These are phyloP conservation scores for Citrus medica DNA, from an alignment of 345 rosid genomes.

Conservation along the genomic window DNA sequence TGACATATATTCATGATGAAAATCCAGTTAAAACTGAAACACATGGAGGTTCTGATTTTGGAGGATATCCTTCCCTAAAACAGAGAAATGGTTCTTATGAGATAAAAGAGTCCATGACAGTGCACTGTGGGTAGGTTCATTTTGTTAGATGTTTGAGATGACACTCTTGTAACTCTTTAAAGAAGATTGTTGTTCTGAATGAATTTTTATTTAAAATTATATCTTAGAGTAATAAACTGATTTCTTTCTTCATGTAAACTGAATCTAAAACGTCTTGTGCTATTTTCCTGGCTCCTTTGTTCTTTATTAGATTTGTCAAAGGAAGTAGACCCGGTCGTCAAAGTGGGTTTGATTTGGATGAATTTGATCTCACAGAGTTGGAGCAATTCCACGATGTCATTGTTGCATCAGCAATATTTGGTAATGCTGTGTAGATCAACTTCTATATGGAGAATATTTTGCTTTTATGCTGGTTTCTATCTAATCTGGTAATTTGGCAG, in stretches of 20 bases:
- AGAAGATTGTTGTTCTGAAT: neutral
- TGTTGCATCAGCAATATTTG: slow-evolving; percentile 91
- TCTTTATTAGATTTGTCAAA: slow-evolving; percentile 54
- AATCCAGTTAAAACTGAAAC: slow-evolving; percentile 52
- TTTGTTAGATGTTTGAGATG: neutral
- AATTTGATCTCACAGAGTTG: slow-evolving; percentile 59
- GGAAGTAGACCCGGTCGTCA: slow-evolving; percentile 64
- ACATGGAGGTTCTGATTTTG: slow-evolving; percentile 80
- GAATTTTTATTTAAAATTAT: neutral
- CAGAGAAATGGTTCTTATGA: slow-evolving; percentile 66
- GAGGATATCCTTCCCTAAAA: slow-evolving; percentile 80
- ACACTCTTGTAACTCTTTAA: neutral
- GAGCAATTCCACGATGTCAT: slow-evolving; percentile 62
- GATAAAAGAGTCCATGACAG: slow-evolving; percentile 68
- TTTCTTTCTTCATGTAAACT: slow-evolving; percentile 9
- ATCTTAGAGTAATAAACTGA: neutral
- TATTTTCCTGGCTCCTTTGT: slow-evolving; percentile 5
- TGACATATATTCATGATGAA: slow-evolving; percentile 60
- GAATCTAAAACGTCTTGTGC: neutral
- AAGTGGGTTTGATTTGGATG: slow-evolving; percentile 86
- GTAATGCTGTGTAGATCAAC: slow-evolving; percentile 34
- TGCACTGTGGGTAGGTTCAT: slow-evolving; percentile 81
- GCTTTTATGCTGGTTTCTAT: slow-evolving; percentile 10
- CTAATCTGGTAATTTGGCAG: slow-evolving; percentile 36
- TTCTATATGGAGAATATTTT: neutral